Evolutionary conservation across 2,329 filamentous ascomycete species (phyloP), one percentile per base, ranked within the genome.

Genomic region (Talaromyces sp.): DNA sequence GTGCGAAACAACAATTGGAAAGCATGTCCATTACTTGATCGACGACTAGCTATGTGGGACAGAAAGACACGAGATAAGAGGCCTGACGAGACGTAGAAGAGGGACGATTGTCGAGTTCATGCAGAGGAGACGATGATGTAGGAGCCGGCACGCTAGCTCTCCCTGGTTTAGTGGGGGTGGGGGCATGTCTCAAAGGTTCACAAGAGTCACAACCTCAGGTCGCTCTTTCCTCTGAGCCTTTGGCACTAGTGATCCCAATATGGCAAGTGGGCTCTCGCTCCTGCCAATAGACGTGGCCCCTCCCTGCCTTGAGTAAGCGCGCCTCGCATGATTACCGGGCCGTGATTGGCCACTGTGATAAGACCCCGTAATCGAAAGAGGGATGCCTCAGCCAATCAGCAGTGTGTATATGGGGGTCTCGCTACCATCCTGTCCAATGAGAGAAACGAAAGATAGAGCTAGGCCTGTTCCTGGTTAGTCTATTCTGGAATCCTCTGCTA

Each of bases 391-490:
- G 31, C 50, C 50, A 54, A 54, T 54, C 50, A 35, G 10, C 10
- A n/a, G 8, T 22, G 2, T 22, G 10, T 3, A 11, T 52, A 9
- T n/a, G 49, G 49, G 25, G 15, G 27, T 54, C 31, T 56, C 11
- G 52, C n/a, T 56, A 8, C 11, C 1, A 2, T 15, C 0, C 22
- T 7, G 1, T 11, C 60, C 60, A 54, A 62, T 62, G 4, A 25
- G 0, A 39, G 19, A 11, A 33, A 19, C 4, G 5, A 6, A 22
- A 10, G 5, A 10, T 25, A 11, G 25, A 39, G 61, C 52, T 54
- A 61, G 47, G 17, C 41, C 59, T 60, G 41, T 57, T 57, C 35
- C 60, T 58, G 60, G 9, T 10, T 62, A 63, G 52, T 25, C 49
- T 17, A n/a, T 27, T 22, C 50, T 37, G 61, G 6, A 19, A 22